These are phyloP conservation scores for Potentilla sterilis DNA, from an alignment of 306 rosid genomes.

Conservation along the genomic window DNA sequence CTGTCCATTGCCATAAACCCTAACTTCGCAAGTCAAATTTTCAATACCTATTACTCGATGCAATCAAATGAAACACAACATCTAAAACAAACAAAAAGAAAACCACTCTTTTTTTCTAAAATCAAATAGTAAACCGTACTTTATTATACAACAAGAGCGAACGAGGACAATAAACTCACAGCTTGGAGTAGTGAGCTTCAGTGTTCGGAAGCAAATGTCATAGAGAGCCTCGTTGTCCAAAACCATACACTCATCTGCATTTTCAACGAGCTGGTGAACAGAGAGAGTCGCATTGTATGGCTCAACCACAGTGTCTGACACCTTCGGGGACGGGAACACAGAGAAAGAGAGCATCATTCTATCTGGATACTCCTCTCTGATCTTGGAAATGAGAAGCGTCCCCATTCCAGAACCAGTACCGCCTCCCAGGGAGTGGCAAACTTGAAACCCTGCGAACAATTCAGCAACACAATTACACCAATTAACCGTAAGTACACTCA, in stretches of 20 bases:
- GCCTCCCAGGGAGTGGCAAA: slow-evolving; percentile 59
- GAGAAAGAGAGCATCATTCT: slow-evolving; percentile 65
- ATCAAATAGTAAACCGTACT: neutral
- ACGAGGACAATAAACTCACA: slow-evolving; percentile 33
- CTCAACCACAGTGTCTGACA: slow-evolving; percentile 61
- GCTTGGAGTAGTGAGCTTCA: slow-evolving; percentile 64
- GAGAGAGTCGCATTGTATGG: slow-evolving; percentile 65
- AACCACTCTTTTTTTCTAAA: neutral
- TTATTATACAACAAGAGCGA: neutral
- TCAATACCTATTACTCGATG: neutral
- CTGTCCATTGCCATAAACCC: neutral
- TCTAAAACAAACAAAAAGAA: neutral
- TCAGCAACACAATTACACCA: neutral
- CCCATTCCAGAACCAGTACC: slow-evolving; percentile 73
- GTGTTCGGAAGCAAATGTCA: slow-evolving; percentile 58
- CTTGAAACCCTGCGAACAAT: slow-evolving; percentile 49
- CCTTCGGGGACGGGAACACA: slow-evolving; percentile 60
- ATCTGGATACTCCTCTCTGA: slow-evolving; percentile 58
- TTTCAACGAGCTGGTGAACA: slow-evolving; percentile 64
- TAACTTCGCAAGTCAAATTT: neutral
- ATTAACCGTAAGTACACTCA: neutral
- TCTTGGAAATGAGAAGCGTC: slow-evolving; percentile 57
- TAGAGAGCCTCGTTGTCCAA: slow-evolving; percentile 63
- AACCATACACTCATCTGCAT: slow-evolving; percentile 65
- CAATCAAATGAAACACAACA: neutral